Conservation (phyloP, 2,329 filamentous ascomycete genomes). For the Chaetomium globosum region DNA sequence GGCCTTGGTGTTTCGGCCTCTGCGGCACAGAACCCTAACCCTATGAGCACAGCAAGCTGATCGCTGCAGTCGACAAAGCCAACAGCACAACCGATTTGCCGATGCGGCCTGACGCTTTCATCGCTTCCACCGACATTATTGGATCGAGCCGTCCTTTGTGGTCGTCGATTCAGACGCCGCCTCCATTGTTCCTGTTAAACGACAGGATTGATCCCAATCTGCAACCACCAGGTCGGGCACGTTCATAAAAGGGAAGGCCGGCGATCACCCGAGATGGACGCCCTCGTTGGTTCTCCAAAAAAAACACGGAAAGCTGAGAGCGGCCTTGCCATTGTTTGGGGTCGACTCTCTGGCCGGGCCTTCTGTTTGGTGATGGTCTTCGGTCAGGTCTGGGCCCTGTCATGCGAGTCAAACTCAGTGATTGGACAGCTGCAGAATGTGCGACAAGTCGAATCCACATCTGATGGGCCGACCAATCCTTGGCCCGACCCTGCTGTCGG, state of each 20-base stretch:
- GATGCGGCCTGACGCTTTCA: background rate
- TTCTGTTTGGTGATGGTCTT: background rate
- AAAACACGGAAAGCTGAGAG: background rate
- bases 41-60: background rate
- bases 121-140: too few relatives aligned
- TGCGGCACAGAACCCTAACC: conserved; percentile 21
- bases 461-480: conserved; percentile 2
- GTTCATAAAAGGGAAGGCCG: background rate
- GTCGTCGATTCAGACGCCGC: too few relatives aligned
- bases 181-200: background rate
- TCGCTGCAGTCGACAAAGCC: background rate
- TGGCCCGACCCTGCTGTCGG: background rate
- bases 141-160: background rate
- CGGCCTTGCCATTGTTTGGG: background rate
- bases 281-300: background rate
- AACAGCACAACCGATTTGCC: too few relatives aligned
- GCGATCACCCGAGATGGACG: conserved; percentile 3
- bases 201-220: background rate
- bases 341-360: background rate
- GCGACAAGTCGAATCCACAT: background rate
- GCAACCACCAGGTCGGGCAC: background rate
- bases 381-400: background rate
- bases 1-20: background rate
- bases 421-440: background rate
- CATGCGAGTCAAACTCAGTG: background rate